Base-by-base conservation (phyloP, 1,139 yeast species). In the Yueomyces sp. region DNA sequence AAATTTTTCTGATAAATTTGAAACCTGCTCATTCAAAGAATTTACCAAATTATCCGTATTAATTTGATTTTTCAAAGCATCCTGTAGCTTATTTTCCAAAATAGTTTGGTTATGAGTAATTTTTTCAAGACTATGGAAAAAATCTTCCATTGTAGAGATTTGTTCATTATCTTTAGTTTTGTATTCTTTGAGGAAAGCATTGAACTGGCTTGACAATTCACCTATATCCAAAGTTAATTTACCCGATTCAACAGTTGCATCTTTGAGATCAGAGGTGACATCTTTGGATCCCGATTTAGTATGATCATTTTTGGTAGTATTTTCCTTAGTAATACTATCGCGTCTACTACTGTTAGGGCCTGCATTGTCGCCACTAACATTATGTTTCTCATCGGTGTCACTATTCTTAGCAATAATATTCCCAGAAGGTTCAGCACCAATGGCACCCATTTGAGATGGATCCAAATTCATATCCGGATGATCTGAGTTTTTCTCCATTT, bases 11-110 rank as follows among this genome's bases (percentile, higher is more conserved):
- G 33, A 11, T 36, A 28, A 19, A 25, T 27, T 12, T 25, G 28
- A 30, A 35, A 55, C 39, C 41, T 54, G 40, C 28, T 51, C 50
- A 33, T 55, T 56, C 30, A 60, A 42, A 34, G 50, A 50, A 42
- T 61, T 61, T 8, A 61, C 60, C 30, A 59, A 44, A 3, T 55
- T 46, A 46, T 61, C 65, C 4, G 65, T 58, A 43, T 60, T 59
- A 48, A 54, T 51, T 43, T 61, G 65, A 45, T 61, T 61, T 39
- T 53, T 59, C 42, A 60, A 43, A 30, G 56, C 49, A 45, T 61
- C 65, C 36, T 60, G 64, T 27, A 60, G 42, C 44, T 56, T 60
- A 44, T 55, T 59, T 44, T 61, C 64, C 32, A 61, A 45, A 2
- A 57, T 56, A 12, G 53, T 46, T 44, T 61, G 65, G 42, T 61